Evolutionary conservation across 2,329 filamentous ascomycete genomes (phyloP), one percentile per base, ranked within the genome.

Genomic region (Aspergillus awamori): DNA sequence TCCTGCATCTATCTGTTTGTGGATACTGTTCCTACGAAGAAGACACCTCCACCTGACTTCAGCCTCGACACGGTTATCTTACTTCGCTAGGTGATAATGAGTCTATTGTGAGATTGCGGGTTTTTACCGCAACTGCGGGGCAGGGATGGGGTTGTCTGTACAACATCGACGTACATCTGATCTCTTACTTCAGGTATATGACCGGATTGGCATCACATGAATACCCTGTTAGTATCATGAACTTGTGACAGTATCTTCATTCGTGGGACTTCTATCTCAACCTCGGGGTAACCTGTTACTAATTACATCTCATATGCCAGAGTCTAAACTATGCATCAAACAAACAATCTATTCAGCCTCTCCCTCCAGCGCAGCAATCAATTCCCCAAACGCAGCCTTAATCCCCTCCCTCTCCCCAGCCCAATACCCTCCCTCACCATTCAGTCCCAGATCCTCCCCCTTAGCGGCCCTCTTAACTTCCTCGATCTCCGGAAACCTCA

Each of bases 401-500:
- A 63, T 59, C 11, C 22, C 38, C 30, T 66, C 56, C 26, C 60
- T 57, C 36, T 60, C 63, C 6, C 47, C 39, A 5, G 4, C 13
- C 61, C 61, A 63, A 10, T 61, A 30, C 0, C 49, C n/a, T 3
- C n/a, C 22, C 24, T 55, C 60, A 30, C 28, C 38, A 10, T 48
- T 36, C 55, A 69, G n/a, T 10, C 60, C 62, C 55, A 68, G 38
- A 53, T 73, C 68, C 56, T 67, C 67, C n/a, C 74, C 75, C 6
- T 45, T 64, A 28, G 65, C 48, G 6, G 55, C 66, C 47, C 61
- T 67, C 4, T 61, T 58, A 33, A 70, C 56, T 3, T 67, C 60
- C 8, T 69, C 71, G 33, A 63, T 70, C 43, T 61, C 61, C 15
- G 68, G 70, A 30, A 78, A 74, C 4, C 61, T n/a, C 53, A 79